phyloP scores from a whole-genome alignment of 139 green algal genomes.

The Micractinium conductrix region DNA sequence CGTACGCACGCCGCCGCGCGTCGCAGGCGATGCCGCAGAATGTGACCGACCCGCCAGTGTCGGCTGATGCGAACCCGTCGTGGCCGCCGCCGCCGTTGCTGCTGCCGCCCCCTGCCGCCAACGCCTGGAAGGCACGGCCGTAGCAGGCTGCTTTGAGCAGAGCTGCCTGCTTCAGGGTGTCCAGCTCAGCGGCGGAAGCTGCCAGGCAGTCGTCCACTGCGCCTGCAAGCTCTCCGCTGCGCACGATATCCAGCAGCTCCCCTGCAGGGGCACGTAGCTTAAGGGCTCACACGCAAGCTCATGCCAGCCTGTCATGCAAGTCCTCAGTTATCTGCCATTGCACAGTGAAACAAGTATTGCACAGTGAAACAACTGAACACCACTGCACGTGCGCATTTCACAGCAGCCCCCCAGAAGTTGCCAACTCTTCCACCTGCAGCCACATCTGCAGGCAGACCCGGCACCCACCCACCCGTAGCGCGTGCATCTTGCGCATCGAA shows the following conservation, averaged over 20 bases:
- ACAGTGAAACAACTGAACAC: too few species aligned
- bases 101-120: conserved; percentile 5
- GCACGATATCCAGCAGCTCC: background rate
- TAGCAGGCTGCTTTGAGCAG: conserved; percentile 73
- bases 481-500: conserved; percentile 68
- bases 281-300: too few species aligned
- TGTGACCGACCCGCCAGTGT: background rate
- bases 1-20: background rate
- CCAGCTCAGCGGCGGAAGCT: conserved; percentile 59
- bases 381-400: too few species aligned
- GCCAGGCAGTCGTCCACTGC: conserved; percentile 71
- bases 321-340: too few species aligned
- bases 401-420: too few species aligned
- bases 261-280: background rate
- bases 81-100: background rate
- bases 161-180: conserved; percentile 37
- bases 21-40: background rate
- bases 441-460: background rate
- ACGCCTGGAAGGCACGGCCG: conserved; percentile 70
- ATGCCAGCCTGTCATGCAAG: too few species aligned
- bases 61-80: background rate
- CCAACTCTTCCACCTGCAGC: too few species aligned
- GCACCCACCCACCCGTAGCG: conserved; percentile 20
- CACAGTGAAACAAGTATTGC: too few species aligned
- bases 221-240: conserved; percentile 51